Conservation (phyloP, 163 green algal species). For the Smithsoniella earleae region DNA sequence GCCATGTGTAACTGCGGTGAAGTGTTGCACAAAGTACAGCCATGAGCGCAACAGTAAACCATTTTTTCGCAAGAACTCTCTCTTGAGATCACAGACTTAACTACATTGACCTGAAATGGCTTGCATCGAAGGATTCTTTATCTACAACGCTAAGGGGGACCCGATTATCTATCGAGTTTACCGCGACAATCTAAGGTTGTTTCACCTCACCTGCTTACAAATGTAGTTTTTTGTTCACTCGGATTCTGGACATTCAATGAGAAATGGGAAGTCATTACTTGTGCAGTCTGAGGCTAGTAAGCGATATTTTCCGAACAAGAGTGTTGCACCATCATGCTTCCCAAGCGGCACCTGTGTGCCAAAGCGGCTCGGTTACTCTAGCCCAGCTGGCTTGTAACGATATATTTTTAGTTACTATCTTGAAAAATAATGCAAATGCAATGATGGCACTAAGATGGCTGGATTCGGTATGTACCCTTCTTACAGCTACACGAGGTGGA, state of each 20-base stretch:
- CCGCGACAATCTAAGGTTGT: conserved; percentile 10
- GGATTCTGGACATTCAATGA: background rate
- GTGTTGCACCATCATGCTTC: conserved; percentile 17
- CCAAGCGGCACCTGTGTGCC: conserved; percentile 13
- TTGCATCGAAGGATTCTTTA: conserved; percentile 24
- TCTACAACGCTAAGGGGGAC: conserved; percentile 26
- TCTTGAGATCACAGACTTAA: no score
- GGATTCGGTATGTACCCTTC: background rate
- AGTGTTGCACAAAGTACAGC: background rate
- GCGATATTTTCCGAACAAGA: conserved; percentile 14
- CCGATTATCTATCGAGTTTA: conserved; percentile 26
- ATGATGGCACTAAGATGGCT: conserved; percentile 25
- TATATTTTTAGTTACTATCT: conserved; percentile 8
- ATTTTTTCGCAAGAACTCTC: no score
- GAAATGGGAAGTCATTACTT: background rate
- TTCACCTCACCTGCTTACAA: background rate
- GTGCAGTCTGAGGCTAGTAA: conserved; percentile 17
- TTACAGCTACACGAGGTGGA: background rate
- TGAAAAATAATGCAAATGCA: conserved; percentile 20
- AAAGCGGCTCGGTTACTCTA: conserved; percentile 20
- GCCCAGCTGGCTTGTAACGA: conserved; percentile 11
- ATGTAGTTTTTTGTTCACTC: background rate
- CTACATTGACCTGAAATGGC: background rate
- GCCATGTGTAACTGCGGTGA: background rate
- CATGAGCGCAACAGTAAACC: no score